Conservation (phyloP, 179 eudicot genomes). For the Spergularia azorica region DNA sequence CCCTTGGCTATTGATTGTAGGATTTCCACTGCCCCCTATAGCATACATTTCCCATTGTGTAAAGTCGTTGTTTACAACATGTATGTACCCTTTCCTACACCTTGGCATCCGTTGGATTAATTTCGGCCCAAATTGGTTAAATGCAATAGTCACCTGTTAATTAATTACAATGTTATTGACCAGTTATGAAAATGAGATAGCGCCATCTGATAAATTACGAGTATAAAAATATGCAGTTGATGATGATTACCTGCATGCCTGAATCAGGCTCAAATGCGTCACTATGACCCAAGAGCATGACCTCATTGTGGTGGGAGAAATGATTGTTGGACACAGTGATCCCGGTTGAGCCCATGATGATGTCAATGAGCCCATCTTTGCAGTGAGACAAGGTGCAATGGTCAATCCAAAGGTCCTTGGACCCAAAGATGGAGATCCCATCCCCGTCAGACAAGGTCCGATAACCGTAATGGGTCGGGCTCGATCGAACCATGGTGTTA, state of each 20-base stretch:
- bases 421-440: slow-evolving; percentile 85
- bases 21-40: slow-evolving; percentile 83
- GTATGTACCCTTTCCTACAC: slow-evolving; percentile 81
- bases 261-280: slow-evolving; percentile 72
- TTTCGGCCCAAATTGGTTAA: slow-evolving; percentile 73
- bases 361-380: slow-evolving; percentile 81
- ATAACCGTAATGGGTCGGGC: slow-evolving; percentile 77
- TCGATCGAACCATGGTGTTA: slow-evolving; percentile 67
- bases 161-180: not conserved
- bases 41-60: slow-evolving; percentile 96
- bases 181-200: too few species aligned
- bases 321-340: slow-evolving; percentile 77
- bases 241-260: slow-evolving; percentile 56
- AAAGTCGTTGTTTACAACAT: slow-evolving; percentile 80
- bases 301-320: slow-evolving; percentile 88
- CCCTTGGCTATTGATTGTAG: slow-evolving; percentile 92
- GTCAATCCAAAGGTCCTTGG: slow-evolving; percentile 81
- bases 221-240: too few species aligned
- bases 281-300: slow-evolving; percentile 81
- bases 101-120: slow-evolving; percentile 87
- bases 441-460: slow-evolving; percentile 75
- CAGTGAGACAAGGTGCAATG: slow-evolving; percentile 83
- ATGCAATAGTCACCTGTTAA: slow-evolving; percentile 63
- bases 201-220: too few species aligned
- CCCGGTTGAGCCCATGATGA: slow-evolving; percentile 80